Evolutionary conservation across 2,329 filamentous ascomycete genomes (phyloP).

Genomic region (Chaetomium globosum): DNA sequence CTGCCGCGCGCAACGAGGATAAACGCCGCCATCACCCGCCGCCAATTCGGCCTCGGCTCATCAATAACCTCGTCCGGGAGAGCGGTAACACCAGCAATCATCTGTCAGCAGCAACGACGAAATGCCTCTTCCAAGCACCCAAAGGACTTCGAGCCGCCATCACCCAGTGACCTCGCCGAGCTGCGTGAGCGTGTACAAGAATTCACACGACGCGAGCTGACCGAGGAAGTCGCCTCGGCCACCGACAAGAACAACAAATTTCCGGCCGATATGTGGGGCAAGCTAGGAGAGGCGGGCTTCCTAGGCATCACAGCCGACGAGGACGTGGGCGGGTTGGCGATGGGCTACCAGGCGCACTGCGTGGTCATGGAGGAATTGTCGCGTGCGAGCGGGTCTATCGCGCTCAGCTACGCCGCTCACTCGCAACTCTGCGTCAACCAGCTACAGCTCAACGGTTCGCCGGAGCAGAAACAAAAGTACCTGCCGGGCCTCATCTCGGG

Average conservation of each 20-base stretch:
- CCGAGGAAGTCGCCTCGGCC: constrained; percentile 75
- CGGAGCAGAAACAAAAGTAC: constrained; percentile 77
- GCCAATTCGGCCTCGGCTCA: constrained; percentile 38
- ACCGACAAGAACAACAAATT: constrained; percentile 91
- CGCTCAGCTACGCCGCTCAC: constrained; percentile 91
- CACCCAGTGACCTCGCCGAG: constrained; percentile 73
- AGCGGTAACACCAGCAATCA: constrained; percentile 38
- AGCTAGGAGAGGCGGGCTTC: constrained; percentile 87
- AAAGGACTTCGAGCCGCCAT: constrained; percentile 67
- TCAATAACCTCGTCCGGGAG: constrained; percentile 2
- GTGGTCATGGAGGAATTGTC: constrained; percentile 94
- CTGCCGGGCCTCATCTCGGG: constrained; percentile 81
- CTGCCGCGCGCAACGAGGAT: constrained; percentile 39
- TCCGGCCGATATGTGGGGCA: constrained; percentile 88
- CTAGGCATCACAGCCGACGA: constrained; percentile 93
- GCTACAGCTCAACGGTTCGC: constrained; percentile 81
- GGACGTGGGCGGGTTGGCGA: constrained; percentile 81
- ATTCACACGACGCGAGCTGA: constrained; percentile 84
- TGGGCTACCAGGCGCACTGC: constrained; percentile 97
- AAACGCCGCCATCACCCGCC: constrained; percentile 26
- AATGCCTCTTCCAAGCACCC: constrained; percentile 65
- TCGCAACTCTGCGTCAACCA: constrained; percentile 97
- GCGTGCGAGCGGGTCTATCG: constrained; percentile 80
- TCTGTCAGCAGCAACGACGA: constrained; percentile 38
- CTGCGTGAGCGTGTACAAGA: constrained; percentile 83